Evolutionary conservation across 768 basidiomycete genomes (phyloP).

Genomic region (Amanita pallidorosea): DNA sequence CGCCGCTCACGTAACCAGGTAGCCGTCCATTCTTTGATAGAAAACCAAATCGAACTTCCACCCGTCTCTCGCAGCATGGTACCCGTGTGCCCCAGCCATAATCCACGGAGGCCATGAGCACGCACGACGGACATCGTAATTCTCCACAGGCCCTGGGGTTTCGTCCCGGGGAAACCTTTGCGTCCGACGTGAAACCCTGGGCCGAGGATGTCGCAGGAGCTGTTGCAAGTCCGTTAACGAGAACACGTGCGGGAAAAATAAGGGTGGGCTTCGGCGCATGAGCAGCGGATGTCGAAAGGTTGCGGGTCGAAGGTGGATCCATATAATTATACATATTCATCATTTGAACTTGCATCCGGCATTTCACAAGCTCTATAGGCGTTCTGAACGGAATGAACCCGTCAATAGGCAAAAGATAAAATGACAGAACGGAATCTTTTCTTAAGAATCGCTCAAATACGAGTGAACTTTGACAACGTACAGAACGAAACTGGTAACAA

Average conservation of each 20-base stretch:
- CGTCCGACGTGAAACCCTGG: conserved; percentile 11
- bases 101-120: conserved; percentile 62
- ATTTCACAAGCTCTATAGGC: conserved; percentile 91
- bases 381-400: conserved; percentile 38
- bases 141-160: conserved; percentile 63
- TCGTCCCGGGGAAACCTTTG: conserved; percentile 9
- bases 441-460: neutral
- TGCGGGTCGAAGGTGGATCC: conserved; percentile 8
- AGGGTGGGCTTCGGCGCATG: conserved; percentile 5
- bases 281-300: conserved; percentile 11
- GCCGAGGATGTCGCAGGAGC: conserved; percentile 1
- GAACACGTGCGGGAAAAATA: conserved; percentile 4
- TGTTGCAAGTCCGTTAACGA: neutral
- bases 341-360: conserved; percentile 97
- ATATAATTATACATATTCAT: conserved; percentile 27
- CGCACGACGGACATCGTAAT: conserved; percentile 57
- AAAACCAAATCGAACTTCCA: conserved; percentile 87
- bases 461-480: conserved; percentile 24
- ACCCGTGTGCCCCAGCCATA: conserved; percentile 96
- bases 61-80: conserved; percentile 91
- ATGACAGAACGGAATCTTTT: neutral
- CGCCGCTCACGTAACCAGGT: conserved; percentile 47
- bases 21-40: conserved; percentile 72
- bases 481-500: conserved; percentile 81
- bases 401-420: conserved; percentile 1